These are phyloP conservation scores for Tolypocladium tundrense DNA, from an alignment of 2,329 filamentous ascomycete genomes.

Conservation along the genomic window DNA sequence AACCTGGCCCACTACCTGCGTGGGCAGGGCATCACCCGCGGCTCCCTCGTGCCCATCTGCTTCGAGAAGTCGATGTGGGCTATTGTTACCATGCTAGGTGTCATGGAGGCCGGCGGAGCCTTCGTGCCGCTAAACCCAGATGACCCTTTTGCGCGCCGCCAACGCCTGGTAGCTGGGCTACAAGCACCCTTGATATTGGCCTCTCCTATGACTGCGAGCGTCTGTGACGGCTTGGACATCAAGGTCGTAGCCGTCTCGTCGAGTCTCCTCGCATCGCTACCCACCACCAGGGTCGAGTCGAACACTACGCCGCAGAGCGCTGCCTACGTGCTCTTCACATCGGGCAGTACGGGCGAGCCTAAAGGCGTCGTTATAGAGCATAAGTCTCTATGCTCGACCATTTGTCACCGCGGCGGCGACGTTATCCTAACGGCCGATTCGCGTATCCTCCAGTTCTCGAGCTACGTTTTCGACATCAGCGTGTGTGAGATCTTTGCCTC, in stretches of 20 bases:
- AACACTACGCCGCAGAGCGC: background rate
- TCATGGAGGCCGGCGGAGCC: background rate
- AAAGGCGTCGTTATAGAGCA: conserved; percentile 9
- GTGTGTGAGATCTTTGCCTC: conserved; percentile 2
- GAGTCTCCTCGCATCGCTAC: background rate
- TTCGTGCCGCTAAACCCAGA: background rate
- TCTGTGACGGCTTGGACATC: no score
- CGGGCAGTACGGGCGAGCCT: conserved; percentile 7
- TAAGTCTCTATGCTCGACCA: background rate
- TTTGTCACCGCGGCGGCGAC: conserved; percentile 23
- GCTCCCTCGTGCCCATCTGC: background rate
- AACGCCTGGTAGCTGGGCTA: background rate
- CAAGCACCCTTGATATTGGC: no score
- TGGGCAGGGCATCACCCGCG: background rate
- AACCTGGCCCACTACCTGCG: background rate
- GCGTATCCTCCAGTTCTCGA: conserved; percentile 4
- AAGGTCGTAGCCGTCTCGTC: no score
- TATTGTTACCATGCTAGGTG: background rate
- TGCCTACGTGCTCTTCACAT: conserved; percentile 8
- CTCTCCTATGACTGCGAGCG: no score
- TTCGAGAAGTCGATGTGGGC: background rate
- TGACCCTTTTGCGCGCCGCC: background rate
- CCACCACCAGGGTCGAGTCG: no score
- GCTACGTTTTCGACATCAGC: conserved; percentile 5
- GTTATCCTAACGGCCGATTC: background rate